Evolutionary conservation across 768 basidiomycete genomes (phyloP), one percentile per base, ranked within the genome.

Genomic region (Boletus tylopilopsis): DNA sequence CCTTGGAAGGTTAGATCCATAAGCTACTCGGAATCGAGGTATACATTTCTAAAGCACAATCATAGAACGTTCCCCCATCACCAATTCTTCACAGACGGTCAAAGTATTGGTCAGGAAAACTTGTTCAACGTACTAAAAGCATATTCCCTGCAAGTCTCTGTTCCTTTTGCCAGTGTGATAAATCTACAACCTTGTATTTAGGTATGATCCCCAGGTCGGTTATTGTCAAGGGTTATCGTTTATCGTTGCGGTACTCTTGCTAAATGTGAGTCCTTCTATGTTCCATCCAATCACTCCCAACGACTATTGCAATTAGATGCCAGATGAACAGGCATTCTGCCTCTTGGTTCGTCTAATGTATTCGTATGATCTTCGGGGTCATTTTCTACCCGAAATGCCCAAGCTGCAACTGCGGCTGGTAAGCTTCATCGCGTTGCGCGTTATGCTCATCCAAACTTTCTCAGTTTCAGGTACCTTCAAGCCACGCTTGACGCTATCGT

Each of bases 321-420:
- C 96, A 21, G 96, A 98, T 54, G 96, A 99, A 72, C 95, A 98
- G 70, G 95, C 95, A 0, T 99, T 99, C 68, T 95, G 89, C 55
- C 80, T 98, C 11, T 78, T 98, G 10, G 94, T 97, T 24, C 78
- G 96, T 45, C 70, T 99, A 15, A 98, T 98, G 96, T 77, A 96
- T 51, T 89, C 94, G 1, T 98, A 99, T 64, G 94, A 95, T 67
- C 76, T 98, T 3, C 84, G 95, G 37, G 93, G 93, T 1, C 95
- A 97, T 70, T 99, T 94, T 71, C 75, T 97, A n/a, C 94, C 96
- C 4, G 95, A 99, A 62, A 99, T 99, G 96, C 96, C 96, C 1
- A 95, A 93, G 57, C 68, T 99, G 6, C 96, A 98, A 64, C 72
- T 94, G 36, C 90, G 95, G 19, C 78, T 99, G 52, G 88, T 90